A percentile compares a stretch with the other conserved stretches of the same genome.
These are phyloP conservation scores for Leccinum subtestaceum DNA, from an alignment of 768 basidiomycete genomes.

Conservation along the genomic window DNA sequence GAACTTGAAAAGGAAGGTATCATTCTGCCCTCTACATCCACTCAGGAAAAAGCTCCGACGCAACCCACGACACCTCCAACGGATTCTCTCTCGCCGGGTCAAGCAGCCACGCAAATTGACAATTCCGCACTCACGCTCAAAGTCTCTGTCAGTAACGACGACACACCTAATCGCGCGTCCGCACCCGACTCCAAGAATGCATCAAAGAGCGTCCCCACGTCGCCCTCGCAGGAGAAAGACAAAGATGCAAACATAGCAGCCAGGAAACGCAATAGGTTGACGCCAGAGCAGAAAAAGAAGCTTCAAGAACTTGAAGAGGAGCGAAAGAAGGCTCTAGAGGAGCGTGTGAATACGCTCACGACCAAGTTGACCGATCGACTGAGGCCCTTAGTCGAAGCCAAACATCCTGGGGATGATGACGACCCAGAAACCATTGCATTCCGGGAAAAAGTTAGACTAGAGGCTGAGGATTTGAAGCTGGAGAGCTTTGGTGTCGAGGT, in stretches of 20 bases:
- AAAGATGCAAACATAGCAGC: slow-evolving; percentile 33
- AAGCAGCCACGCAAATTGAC: slow-evolving; percentile 9
- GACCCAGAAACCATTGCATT: slow-evolving; percentile 84
- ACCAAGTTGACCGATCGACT: slow-evolving; percentile 81
- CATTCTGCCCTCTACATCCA: slow-evolving; percentile 19
- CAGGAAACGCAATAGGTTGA: slow-evolving; percentile 49
- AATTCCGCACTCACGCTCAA: slow-evolving; percentile 17
- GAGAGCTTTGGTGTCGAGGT: slow-evolving; percentile 98
- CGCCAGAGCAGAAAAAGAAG: slow-evolving; percentile 83
- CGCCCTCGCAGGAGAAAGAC: slow-evolving; percentile 35
- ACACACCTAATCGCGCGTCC: slow-evolving; percentile 14
- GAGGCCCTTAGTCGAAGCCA: slow-evolving; percentile 88
- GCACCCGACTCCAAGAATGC: slow-evolving; percentile 18
- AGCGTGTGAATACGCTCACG: slow-evolving; percentile 70
- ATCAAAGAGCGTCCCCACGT: slow-evolving; percentile 23
- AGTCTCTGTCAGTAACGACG: slow-evolving; percentile 20
- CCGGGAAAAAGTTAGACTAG: slow-evolving; percentile 69
- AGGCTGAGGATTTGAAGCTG: slow-evolving; percentile 93
- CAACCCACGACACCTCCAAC: slow-evolving; percentile 19
- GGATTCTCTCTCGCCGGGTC: slow-evolving; percentile 9
- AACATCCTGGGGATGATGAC: slow-evolving; percentile 71
- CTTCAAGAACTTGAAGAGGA: slow-evolving; percentile 80
- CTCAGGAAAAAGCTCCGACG: slow-evolving; percentile 13
- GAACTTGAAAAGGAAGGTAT: slow-evolving; percentile 76
- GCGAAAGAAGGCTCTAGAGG: slow-evolving; percentile 74